Percentiles rank a stretch among this genome's conserved stretches.
phyloP scores from a whole-genome alignment of 768 basidiomycete genomes.

The Tulasnella sp. region DNA sequence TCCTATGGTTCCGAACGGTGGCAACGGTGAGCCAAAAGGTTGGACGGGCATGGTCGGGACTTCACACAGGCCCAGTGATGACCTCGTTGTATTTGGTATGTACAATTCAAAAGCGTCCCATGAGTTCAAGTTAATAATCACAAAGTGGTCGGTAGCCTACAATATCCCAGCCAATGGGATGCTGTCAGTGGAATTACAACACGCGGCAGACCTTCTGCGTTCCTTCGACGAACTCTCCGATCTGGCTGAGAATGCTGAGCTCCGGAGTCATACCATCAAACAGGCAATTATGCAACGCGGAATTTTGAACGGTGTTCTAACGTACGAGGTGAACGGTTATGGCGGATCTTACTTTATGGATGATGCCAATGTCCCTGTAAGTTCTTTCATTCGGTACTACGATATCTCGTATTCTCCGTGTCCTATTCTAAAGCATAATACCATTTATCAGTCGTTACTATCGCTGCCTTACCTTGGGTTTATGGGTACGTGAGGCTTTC shows the following conservation, averaged over 20 bases:
- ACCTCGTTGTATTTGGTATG: conserved; percentile 55
- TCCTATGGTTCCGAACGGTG: conserved; percentile 49
- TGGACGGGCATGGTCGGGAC: conserved; percentile 70
- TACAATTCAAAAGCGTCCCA: background rate
- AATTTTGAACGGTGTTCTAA: conserved; percentile 40
- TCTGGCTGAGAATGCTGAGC: background rate
- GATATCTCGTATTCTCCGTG: too few relatives aligned
- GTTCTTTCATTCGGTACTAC: conserved; percentile 22
- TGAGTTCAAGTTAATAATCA: conserved; percentile 3
- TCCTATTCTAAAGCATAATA: too few relatives aligned
- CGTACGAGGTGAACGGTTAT: conserved; percentile 69
- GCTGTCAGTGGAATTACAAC: conserved; percentile 59
- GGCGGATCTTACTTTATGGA: conserved; percentile 73
- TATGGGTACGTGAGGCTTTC: conserved; percentile 27
- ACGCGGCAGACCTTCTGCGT: conserved; percentile 53
- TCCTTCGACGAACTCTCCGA: conserved; percentile 9
- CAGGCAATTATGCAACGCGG: conserved; percentile 16
- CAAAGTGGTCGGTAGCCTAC: too few relatives aligned
- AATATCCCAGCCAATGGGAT: conserved; percentile 73
- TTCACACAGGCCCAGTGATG: conserved; percentile 67
- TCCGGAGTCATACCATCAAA: background rate
- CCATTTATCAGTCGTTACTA: conserved; percentile 68
- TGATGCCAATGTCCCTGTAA: conserved; percentile 73
- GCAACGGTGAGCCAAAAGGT: conserved; percentile 66
- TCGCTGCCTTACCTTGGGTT: conserved; percentile 74